Evolutionary conservation across 495 filamentous ascomycete species (phyloP).

Genomic region (Lophiostoma macrostomum): DNA sequence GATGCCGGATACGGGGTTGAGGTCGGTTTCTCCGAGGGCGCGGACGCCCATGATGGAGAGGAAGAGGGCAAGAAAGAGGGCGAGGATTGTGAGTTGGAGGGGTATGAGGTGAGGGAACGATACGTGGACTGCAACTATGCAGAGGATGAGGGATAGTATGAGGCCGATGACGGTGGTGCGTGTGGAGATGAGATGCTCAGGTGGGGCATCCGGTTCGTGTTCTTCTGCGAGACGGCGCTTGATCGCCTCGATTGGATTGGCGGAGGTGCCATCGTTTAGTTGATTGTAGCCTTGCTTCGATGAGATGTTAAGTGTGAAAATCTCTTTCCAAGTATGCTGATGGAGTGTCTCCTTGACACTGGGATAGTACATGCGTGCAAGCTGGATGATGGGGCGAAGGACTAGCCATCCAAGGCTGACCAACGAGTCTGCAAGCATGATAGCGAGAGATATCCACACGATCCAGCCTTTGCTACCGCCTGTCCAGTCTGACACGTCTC

Average conservation of each 20-base stretch:
- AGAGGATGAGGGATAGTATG: slow-evolving; percentile 70
- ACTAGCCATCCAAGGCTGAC: slow-evolving; percentile 83
- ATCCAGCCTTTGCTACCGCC: slow-evolving; percentile 96
- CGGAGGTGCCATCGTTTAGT: slow-evolving; percentile 24
- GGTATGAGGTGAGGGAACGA: slow-evolving; percentile 68
- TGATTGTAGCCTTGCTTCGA: slow-evolving; percentile 32
- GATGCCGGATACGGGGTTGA: slow-evolving; percentile 96
- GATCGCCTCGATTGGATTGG: slow-evolving; percentile 16
- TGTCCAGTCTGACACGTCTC: slow-evolving; percentile 80
- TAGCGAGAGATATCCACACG: slow-evolving; percentile 89
- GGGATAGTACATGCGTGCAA: slow-evolving; percentile 41
- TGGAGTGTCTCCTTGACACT: slow-evolving; percentile 26
- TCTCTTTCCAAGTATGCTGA: slow-evolving; percentile 34
- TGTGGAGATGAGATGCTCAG: slow-evolving; percentile 74
- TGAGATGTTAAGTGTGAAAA: slow-evolving; percentile 29
- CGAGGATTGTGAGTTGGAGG: slow-evolving; percentile 69
- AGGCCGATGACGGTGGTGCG: slow-evolving; percentile 71
- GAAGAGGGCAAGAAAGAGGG: slow-evolving; percentile 82
- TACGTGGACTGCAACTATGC: slow-evolving; percentile 72
- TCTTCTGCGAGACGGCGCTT: slow-evolving; percentile 23
- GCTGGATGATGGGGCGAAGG: slow-evolving; percentile 55
- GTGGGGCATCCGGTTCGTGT: slow-evolving; percentile 64
- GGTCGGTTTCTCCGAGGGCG: slow-evolving; percentile 90
- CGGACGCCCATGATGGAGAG: slow-evolving; percentile 94
- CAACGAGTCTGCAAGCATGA: slow-evolving; percentile 93